Evolutionary conservation across 192 early-diverging fungal species (phyloP), one percentile per base, ranked within the genome.

Genomic region (Kappamyces sp.): DNA sequence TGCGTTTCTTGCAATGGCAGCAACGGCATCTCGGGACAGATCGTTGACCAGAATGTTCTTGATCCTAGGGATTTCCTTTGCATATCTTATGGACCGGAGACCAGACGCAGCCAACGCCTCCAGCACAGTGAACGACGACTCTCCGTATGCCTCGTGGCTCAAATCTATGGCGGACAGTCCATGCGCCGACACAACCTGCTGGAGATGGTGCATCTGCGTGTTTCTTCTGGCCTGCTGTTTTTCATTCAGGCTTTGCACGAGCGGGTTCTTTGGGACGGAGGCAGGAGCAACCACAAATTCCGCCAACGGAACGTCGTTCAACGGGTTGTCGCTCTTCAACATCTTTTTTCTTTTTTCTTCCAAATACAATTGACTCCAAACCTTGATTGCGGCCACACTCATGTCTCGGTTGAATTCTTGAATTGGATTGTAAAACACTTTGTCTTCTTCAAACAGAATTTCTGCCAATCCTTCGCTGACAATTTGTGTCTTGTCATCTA

Each of bases 381-480:
- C 86, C 55, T 82, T 88, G 65, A 99, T 97, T 15, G 90, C 91
- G 5, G 96, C 94, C 47, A 96, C 88, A 4, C 92, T 70, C 71
- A 93, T 90, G 72, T 98, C 95, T 14, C 94, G 79, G 74, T 98
- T 96, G 77, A 96, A 96, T 66, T 95, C 57, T 57, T 72, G 94
- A 42, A 97, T 91, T 2, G 91, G 90, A 64, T 99, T 99, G 78
- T 99, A 99, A 66, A 99, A 99, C n/a, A 96, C 94, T 52, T 90
- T 86, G 49, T 75, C 65, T 5, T 35, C 49, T 4, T 58, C 64
- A 29, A 74, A 70, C n/a, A 62, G 33, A 43, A 79, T 73, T 31
- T 45, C 38, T 0, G 76, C 76, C 49, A 66, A 59, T 2, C 75
- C 74, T 76, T 38, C n/a, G n/a, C n/a, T 43, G 42, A 43, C n/a